Evolutionary conservation across 129 eudicot genomes (phyloP), one percentile per base, ranked within the genome.

Genomic region (Apium graveolens): DNA sequence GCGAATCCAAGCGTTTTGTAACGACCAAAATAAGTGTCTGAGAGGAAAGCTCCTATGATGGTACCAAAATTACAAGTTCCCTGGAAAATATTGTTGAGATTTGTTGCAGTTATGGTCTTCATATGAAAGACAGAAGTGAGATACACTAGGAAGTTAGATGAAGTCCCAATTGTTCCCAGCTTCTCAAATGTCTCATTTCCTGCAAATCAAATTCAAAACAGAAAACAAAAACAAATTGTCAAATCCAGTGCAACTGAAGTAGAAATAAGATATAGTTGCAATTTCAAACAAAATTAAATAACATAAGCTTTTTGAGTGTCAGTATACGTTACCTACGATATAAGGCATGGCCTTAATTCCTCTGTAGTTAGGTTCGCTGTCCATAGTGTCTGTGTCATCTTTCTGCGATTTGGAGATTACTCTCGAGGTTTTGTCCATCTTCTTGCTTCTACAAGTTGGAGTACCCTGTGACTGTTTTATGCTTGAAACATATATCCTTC

Each of bases 171-270:
- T 32, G 84, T 63, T 41, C 84, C 84, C 65, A 81, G 70, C 84
- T 81, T 81, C 80, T 81, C 84, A 66, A 81, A 81, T 46, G 80
- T 34, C 69, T 81, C 79, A 44, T 75, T 75, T 41, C 80, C 80
- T 75, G 55, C 55, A 77, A 57, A 44, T 31, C 12, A 10, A 42
- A n/a, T 21, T 69, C 11, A 0, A 38, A 70, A n/a, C n/a, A n/a
- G n/a, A 69, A 70, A 1, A 44, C 48, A 44, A 3, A 44, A 44
- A 11, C 16, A 44, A 7, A 18, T 29, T 65, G 39, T 60, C 32
- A n/a, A 9, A 60, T n/a, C 68, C 32, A 60, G 16, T 60, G 32
- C 68, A 60, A 60, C 31, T 60, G 31, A 70, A 39, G 75, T 21
- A 7, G 14, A 70, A 70, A 60, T 3, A 60, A 60, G 68, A 70